phyloP scores from a whole-genome alignment of 1,284 basidiomycete species.

The Malassezia furfur region DNA sequence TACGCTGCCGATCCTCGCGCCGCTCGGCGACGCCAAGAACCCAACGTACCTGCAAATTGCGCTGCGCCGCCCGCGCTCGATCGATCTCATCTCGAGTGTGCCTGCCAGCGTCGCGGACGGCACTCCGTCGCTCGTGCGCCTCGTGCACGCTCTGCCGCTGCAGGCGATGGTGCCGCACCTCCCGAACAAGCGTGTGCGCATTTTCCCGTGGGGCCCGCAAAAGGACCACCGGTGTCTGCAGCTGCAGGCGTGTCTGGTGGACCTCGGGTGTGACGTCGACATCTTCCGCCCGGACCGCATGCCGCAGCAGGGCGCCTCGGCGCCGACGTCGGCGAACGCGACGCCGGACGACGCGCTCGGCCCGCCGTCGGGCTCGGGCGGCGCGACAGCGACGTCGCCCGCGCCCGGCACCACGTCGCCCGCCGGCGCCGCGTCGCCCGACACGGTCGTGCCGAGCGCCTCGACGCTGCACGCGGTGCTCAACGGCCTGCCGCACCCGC shows the following conservation, averaged over 20 bases:
- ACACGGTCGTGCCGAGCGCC: not conserved
- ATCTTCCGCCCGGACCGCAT: not conserved
- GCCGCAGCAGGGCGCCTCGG: not conserved
- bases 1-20: not conserved
- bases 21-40: not conserved
- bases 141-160: not conserved
- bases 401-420: not conserved
- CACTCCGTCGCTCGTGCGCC: not conserved
- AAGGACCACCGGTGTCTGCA: not conserved
- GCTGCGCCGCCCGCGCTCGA: conserved; percentile 3
- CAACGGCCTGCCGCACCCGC: not conserved
- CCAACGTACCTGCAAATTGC: conserved; percentile 2
- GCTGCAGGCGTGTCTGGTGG: not conserved
- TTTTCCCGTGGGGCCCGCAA: not conserved
- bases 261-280: conserved; percentile 3
- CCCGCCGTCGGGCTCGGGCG: not conserved
- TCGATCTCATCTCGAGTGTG: conserved; percentile 13
- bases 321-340: not conserved
- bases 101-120: not conserved
- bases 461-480: not conserved
- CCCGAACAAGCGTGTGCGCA: not conserved
- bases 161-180: not conserved
- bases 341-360: not conserved
- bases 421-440: not conserved
- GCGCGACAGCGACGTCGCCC: not conserved